phyloP scores from a whole-genome alignment of 2,329 filamentous ascomycete genomes.

The Polychaeton citri region DNA sequence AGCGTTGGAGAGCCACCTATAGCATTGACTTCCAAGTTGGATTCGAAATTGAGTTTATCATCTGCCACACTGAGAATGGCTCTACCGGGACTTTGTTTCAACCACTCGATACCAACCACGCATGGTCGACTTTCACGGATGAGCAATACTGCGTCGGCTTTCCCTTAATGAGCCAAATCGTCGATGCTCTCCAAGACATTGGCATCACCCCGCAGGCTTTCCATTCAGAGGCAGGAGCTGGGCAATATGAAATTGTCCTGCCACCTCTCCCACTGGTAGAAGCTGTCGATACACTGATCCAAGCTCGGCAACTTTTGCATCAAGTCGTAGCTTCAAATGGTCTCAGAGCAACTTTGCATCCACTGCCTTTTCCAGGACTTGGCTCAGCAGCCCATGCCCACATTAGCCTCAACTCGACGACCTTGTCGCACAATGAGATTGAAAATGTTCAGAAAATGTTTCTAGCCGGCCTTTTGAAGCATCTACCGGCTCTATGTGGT shows the following conservation, averaged over 20 bases:
- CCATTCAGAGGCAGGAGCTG: conserved; percentile 59
- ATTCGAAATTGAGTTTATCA: conserved; percentile 71
- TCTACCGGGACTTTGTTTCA: conserved; percentile 9
- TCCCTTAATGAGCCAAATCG: conserved; percentile 52
- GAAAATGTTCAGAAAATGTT: conserved; percentile 47
- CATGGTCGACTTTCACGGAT: conserved; percentile 54
- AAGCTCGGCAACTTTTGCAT: conserved; percentile 55
- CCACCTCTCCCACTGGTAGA: conserved; percentile 48
- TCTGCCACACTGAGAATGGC: conserved; percentile 38
- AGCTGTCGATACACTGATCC: conserved; percentile 59
- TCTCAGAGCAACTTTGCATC: conserved; percentile 58
- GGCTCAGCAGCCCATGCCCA: conserved; percentile 60
- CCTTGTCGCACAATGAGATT: conserved; percentile 1
- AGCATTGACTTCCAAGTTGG: conserved; percentile 52
- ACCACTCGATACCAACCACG: conserved; percentile 50
- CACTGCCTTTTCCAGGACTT: conserved; percentile 49
- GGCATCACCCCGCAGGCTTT: conserved; percentile 59
- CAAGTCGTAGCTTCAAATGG: conserved; percentile 49
- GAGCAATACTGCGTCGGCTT: conserved; percentile 46
- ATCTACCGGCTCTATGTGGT: conserved; percentile 53
- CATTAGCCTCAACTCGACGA: conserved; percentile 45
- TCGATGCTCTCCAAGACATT: conserved; percentile 43
- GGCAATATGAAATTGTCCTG: conserved; percentile 68
- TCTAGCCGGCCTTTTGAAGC: conserved; percentile 53
- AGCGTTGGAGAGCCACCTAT: conserved; percentile 36